phyloP scores from a whole-genome alignment of 306 rosid species.

The Hippophae gyantsensis region DNA sequence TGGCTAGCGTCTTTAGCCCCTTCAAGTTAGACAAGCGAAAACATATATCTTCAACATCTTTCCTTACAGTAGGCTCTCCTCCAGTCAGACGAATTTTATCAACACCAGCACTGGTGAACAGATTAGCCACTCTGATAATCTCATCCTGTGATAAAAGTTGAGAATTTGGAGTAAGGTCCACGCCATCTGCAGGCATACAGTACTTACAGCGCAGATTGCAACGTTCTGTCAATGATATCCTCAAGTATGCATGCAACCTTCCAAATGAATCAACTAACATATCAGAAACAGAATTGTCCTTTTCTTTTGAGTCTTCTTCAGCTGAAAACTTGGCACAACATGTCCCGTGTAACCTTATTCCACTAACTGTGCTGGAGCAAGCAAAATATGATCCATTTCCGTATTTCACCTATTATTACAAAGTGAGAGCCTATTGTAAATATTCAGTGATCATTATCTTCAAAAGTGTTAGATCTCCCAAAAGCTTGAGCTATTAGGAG shows the following conservation, averaged over 20 bases:
- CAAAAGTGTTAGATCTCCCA: neutral
- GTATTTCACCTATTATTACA: conserved; percentile 37
- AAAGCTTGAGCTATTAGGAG: neutral
- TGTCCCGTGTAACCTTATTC: conserved; percentile 31
- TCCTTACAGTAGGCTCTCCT: conserved; percentile 87
- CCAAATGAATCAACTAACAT: conserved; percentile 94
- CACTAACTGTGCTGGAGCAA: conserved; percentile 17
- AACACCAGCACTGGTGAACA: conserved; percentile 76
- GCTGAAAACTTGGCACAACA: conserved; percentile 38
- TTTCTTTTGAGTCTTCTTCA: conserved; percentile 27
- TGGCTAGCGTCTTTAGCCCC: conserved; percentile 59
- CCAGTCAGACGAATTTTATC: conserved; percentile 82
- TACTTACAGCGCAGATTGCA: conserved; percentile 89
- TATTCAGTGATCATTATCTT: neutral
- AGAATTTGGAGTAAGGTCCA: conserved; percentile 63
- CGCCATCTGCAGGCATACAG: conserved; percentile 93
- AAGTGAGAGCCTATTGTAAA: neutral
- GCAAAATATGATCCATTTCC: conserved; percentile 23
- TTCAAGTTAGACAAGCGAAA: conserved; percentile 56
- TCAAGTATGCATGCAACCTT: conserved; percentile 80
- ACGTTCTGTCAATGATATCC: conserved; percentile 87
- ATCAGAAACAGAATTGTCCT: conserved; percentile 46
- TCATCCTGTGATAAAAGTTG: conserved; percentile 50
- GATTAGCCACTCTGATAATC: conserved; percentile 54
- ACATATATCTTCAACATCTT: conserved; percentile 82